phyloP scores from a whole-genome alignment of 805 yeast genomes.

The Candida ficus region DNA sequence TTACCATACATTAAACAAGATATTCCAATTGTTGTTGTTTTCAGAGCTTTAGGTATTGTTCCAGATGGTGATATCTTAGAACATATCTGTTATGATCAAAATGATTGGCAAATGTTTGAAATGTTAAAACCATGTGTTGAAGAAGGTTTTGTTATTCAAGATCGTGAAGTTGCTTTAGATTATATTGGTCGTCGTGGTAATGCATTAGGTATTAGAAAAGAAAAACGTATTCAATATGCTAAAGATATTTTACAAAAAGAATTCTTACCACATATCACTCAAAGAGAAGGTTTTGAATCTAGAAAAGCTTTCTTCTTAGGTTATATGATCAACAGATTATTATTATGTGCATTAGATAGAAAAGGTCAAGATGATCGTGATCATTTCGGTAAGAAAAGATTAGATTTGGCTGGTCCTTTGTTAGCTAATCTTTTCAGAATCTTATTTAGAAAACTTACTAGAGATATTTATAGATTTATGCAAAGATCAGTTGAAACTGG shows the following conservation, averaged over 20 bases:
- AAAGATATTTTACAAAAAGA: slow-evolving; percentile 95
- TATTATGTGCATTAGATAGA: slow-evolving; percentile 93
- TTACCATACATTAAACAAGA: slow-evolving; percentile 95
- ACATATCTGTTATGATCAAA: slow-evolving; percentile 95
- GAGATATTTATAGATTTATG: slow-evolving; percentile 96
- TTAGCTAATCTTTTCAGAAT: slow-evolving; percentile 93
- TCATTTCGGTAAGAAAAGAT: slow-evolving; percentile 97
- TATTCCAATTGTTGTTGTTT: slow-evolving; percentile 93
- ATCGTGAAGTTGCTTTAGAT: slow-evolving; percentile 95
- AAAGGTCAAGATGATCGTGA: slow-evolving; percentile 99
- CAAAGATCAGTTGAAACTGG: slow-evolving; percentile 98
- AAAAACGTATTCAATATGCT: slow-evolving; percentile 97
- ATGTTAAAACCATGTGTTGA: slow-evolving; percentile 99
- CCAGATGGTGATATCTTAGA: slow-evolving; percentile 99
- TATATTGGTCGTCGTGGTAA: slow-evolving; percentile 98
- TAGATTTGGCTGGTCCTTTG: slow-evolving; percentile 97
- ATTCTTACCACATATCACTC: slow-evolving; percentile 94
- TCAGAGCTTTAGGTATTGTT: slow-evolving; percentile 96
- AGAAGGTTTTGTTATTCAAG: slow-evolving; percentile 97
- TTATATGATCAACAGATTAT: slow-evolving; percentile 93
- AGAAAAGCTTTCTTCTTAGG: slow-evolving; percentile 97
- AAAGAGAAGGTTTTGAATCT: slow-evolving; percentile 93
- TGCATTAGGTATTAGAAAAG: slow-evolving; percentile 92
- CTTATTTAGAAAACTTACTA: slow-evolving; percentile 89
- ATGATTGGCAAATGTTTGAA: slow-evolving; percentile 99